Conservation (phyloP, 371 early-diverging fungal genomes). For the Mortierella sp. region DNA sequence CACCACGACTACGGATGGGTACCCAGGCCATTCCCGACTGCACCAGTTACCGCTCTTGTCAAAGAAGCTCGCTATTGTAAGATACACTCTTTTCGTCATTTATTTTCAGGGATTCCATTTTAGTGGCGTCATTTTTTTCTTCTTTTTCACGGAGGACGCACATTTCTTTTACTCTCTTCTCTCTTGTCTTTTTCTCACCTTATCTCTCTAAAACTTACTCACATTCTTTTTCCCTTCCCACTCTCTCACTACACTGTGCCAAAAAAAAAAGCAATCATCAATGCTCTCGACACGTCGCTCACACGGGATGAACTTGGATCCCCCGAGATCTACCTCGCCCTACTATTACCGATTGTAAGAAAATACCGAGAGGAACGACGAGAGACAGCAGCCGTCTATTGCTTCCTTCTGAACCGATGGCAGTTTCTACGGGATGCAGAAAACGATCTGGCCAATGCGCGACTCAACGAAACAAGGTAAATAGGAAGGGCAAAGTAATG, state of each 20-base stretch:
- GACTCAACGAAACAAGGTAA: conserved; percentile 54
- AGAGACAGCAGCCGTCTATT: conserved; percentile 56
- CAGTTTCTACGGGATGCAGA: conserved; percentile 57
- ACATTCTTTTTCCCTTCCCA: not conserved
- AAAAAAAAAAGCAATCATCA: conserved; percentile 34
- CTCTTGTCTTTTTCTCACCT: not conserved
- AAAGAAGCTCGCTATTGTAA: conserved; percentile 52
- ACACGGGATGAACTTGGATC: conserved; percentile 53
- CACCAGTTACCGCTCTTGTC: conserved; percentile 43
- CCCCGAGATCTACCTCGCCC: conserved; percentile 52
- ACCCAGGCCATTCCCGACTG: conserved; percentile 40
- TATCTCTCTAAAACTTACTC: not conserved
- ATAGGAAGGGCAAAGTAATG: not conserved
- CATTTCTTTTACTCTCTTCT: not conserved
- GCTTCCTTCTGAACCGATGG: conserved; percentile 53
- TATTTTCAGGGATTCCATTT: not conserved
- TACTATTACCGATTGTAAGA: conserved; percentile 53
- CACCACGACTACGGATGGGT: conserved; percentile 23
- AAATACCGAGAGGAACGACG: conserved; percentile 50
- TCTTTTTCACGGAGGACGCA: too few species aligned
- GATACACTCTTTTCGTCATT: not conserved
- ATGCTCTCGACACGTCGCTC: conserved; percentile 52
- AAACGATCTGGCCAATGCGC: conserved; percentile 53
- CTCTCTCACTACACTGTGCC: not conserved
- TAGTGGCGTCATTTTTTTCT: not conserved